Conservation (phyloP, 441 rosid genomes). For the Euphorbia corollata region DNA sequence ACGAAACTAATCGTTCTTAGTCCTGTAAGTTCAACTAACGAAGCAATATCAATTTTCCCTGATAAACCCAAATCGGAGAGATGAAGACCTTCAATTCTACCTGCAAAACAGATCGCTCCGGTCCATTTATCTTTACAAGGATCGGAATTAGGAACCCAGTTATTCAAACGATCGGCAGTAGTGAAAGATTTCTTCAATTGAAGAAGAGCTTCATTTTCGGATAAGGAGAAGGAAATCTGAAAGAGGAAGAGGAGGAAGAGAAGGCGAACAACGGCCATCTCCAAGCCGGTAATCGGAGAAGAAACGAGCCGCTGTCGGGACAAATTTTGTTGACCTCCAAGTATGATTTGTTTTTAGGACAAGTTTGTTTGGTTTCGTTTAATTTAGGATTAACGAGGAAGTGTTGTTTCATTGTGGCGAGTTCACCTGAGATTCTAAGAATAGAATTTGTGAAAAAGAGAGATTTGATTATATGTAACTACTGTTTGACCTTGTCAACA, state of each 20-base stretch:
- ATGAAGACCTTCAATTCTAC: slow-evolving; percentile 48
- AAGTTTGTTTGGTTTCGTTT: too few species aligned
- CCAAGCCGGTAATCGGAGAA: slow-evolving; percentile 20
- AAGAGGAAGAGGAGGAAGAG: slow-evolving; percentile 25
- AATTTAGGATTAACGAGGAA: too few species aligned
- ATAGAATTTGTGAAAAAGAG: too few species aligned
- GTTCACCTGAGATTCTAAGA: too few species aligned
- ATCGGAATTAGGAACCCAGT: slow-evolving; percentile 45
- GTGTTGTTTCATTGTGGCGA: too few species aligned
- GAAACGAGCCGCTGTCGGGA: too few species aligned
- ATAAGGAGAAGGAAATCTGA: slow-evolving; percentile 14
- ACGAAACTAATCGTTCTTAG: slow-evolving; percentile 50
- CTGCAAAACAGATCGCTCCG: slow-evolving; percentile 51
- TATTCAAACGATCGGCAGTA: slow-evolving; percentile 30
- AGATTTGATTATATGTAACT: too few species aligned
- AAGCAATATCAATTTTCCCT: slow-evolving; percentile 41
- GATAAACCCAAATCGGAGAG: slow-evolving; percentile 43
- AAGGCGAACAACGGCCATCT: slow-evolving; percentile 43
- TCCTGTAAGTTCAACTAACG: slow-evolving; percentile 33
- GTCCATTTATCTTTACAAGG: slow-evolving; percentile 54
- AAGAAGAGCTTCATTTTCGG: slow-evolving; percentile 42
- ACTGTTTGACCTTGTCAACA: too few species aligned
- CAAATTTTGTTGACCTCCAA: too few species aligned
- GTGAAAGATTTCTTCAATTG: slow-evolving; percentile 39
- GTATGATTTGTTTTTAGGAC: too few species aligned